Percentiles rank a stretch among this genome's conserved stretches.
phyloP scores from a whole-genome alignment of 768 basidiomycete species.

The Suillus fuscotomentosus region DNA sequence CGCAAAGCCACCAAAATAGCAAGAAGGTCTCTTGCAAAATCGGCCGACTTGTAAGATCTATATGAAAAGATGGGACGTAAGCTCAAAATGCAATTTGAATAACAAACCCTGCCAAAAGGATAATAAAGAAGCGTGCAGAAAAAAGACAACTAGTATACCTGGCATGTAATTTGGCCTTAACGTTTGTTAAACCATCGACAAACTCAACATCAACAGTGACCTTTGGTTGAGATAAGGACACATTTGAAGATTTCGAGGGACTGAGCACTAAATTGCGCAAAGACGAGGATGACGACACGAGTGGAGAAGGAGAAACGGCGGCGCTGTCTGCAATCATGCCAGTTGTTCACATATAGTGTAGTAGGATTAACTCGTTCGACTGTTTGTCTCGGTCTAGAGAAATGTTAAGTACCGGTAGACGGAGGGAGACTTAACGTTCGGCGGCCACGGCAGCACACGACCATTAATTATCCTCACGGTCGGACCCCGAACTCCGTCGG shows the following conservation, averaged over 20 bases:
- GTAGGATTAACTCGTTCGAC: not conserved
- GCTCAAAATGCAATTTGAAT: slow-evolving; percentile 9
- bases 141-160: slow-evolving; percentile 52
- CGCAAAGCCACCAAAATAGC: slow-evolving; percentile 53
- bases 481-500: not conserved
- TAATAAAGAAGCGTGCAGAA: slow-evolving; percentile 23
- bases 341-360: not conserved
- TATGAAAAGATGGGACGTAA: slow-evolving; percentile 31
- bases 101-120: slow-evolving; percentile 26
- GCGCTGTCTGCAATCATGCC: not conserved
- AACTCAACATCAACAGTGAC: slow-evolving; percentile 42
- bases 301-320: not conserved
- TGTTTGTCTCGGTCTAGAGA: not conserved
- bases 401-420: no score
- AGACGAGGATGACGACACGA: not conserved
- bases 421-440: not conserved
- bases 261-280: slow-evolving; percentile 8
- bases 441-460: not conserved
- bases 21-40: slow-evolving; percentile 56
- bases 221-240: slow-evolving; percentile 35
- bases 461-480: not conserved
- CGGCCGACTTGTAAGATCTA: slow-evolving; percentile 64
- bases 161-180: slow-evolving; percentile 54
- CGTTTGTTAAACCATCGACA: slow-evolving; percentile 63
- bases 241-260: slow-evolving; percentile 28